Percentiles rank a stretch among this genome's conserved stretches.
phyloP scores from a whole-genome alignment of 805 yeast species.

The Saturnispora sanitii region DNA sequence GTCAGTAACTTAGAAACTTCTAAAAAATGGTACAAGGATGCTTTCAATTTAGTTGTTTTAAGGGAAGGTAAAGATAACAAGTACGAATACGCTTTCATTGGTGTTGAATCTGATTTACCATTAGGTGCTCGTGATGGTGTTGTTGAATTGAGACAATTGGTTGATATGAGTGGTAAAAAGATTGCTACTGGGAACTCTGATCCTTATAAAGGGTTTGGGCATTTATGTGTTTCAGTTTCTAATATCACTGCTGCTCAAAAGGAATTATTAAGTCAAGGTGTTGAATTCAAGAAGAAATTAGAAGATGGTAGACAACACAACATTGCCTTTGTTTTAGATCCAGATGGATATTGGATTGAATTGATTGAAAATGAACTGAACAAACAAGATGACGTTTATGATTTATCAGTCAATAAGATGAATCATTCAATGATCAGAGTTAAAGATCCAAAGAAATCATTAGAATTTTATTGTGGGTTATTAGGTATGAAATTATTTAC shows the following conservation, averaged over 20 bases:
- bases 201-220: constrained; percentile 89
- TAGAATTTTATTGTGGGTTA: constrained; percentile 68
- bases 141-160: constrained; percentile 72
- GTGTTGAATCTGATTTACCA: constrained; percentile 36
- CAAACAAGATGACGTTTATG: constrained; percentile 33
- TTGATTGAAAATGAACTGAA: constrained; percentile 49
- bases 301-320: constrained; percentile 86
- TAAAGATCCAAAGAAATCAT: constrained; percentile 67
- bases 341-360: constrained; percentile 97
- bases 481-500: constrained; percentile 73
- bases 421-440: constrained; percentile 93
- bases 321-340: constrained; percentile 92
- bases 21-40: constrained; percentile 59
- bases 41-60: constrained; percentile 65
- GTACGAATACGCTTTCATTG: constrained; percentile 63
- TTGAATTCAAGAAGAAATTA: constrained; percentile 70
- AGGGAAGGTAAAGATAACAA: constrained; percentile 42
- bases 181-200: constrained; percentile 77
- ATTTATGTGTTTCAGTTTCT: constrained; percentile 80
- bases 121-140: constrained; percentile 49
- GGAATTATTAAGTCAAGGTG: constrained; percentile 50
- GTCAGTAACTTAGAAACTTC: constrained; percentile 73
- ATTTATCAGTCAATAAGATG: constrained; percentile 38
- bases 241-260: constrained; percentile 58
- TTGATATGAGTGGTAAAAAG: constrained; percentile 39